Evolutionary conservation across 768 basidiomycete genomes (phyloP).

Genomic region (Podaxis sp.): DNA sequence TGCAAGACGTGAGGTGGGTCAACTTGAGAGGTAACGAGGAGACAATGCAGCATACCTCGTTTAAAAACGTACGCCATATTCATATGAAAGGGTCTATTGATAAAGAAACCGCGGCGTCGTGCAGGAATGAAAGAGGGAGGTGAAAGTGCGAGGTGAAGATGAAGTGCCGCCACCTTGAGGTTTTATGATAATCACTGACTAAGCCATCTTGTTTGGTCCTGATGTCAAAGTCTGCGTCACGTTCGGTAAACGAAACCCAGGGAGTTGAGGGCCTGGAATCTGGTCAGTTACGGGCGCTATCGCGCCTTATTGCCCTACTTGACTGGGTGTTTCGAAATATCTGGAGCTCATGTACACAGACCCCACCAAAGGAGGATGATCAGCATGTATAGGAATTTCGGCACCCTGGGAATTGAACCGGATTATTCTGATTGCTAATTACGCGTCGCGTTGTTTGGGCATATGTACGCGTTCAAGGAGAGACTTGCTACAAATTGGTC

Average conservation of each 20-base stretch:
- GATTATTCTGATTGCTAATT: slow-evolving; percentile 7
- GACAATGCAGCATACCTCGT: slow-evolving; percentile 31
- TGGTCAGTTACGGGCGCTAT: not conserved
- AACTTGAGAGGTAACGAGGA: slow-evolving; percentile 5
- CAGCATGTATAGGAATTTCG: not conserved
- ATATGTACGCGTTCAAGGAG: slow-evolving; percentile 8
- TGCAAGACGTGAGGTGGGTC: slow-evolving; percentile 21
- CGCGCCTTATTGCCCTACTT: not conserved
- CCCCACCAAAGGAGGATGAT: not conserved
- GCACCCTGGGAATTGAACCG: not conserved
- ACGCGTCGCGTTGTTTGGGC: slow-evolving; percentile 13
- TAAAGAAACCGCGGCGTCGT: not conserved
- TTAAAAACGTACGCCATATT: slow-evolving; percentile 31
- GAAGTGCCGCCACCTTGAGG: slow-evolving; percentile 1
- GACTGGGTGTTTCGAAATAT: not conserved
- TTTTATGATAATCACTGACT: slow-evolving; percentile 18
- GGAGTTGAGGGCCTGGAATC: not conserved
- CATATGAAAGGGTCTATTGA: not conserved
- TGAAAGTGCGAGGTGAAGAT: not conserved
- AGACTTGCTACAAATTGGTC: too few relatives aligned
- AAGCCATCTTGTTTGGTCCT: slow-evolving; percentile 14
- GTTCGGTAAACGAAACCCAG: not conserved
- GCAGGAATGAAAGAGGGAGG: not conserved
- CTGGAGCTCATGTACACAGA: not conserved
- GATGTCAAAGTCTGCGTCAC: not conserved